Evolutionary conservation across 140 eudicot species (phyloP).

Genomic region (Senecio squalidus): DNA sequence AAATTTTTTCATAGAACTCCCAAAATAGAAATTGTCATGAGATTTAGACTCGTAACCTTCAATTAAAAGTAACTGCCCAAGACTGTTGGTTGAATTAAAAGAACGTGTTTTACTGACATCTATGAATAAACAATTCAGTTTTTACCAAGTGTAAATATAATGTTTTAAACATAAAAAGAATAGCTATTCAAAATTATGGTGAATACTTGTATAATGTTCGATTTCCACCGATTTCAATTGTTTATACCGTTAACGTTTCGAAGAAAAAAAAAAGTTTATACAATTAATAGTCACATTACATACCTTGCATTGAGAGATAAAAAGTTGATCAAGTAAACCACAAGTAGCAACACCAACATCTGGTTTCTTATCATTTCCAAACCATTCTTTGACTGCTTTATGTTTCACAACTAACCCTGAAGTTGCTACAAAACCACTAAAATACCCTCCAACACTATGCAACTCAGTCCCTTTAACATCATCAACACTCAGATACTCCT

Average conservation of each 20-base stretch:
- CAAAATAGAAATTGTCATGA: not conserved
- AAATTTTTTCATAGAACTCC: not conserved
- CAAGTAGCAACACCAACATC: slow-evolving; percentile 76
- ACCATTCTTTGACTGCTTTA: slow-evolving; percentile 52
- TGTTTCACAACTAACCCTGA: slow-evolving; percentile 73
- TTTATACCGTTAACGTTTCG: no score
- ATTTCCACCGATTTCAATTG: no score
- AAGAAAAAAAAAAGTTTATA: no score
- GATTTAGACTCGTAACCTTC: not conserved
- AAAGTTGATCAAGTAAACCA: slow-evolving; percentile 50
- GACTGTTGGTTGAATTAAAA: slow-evolving; percentile 6
- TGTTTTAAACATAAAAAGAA: no score
- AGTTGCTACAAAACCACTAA: slow-evolving; percentile 49
- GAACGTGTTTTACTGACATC: slow-evolving; percentile 1
- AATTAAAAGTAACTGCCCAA: not conserved
- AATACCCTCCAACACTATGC: slow-evolving; percentile 44
- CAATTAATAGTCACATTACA: slow-evolving; percentile 7
- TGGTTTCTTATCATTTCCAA: slow-evolving; percentile 45
- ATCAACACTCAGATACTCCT: slow-evolving; percentile 58
- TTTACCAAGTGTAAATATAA: no score
- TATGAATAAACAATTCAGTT: no score
- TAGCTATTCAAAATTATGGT: no score
- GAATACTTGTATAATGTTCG: no score
- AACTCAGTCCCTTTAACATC: slow-evolving; percentile 67
- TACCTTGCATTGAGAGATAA: slow-evolving; percentile 87